Evolutionary conservation across 441 rosid species (phyloP).

Genomic region (Syzygium malaccense): DNA sequence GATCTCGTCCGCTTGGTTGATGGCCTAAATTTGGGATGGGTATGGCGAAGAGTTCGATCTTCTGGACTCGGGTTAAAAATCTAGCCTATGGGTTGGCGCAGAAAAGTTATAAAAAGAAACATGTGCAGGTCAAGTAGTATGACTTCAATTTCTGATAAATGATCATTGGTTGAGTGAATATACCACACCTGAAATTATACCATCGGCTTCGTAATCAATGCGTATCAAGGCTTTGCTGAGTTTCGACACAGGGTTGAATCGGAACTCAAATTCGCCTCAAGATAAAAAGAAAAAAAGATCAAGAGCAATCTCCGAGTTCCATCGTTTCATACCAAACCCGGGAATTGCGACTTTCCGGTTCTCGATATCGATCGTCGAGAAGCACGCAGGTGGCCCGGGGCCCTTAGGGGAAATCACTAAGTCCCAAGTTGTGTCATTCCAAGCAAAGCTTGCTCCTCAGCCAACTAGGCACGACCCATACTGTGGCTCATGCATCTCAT

Average conservation of each 20-base stretch:
- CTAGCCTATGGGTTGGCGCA: background rate
- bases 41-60: background rate
- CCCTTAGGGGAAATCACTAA: background rate
- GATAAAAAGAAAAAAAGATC: background rate
- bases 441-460: background rate
- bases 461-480: background rate
- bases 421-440: background rate
- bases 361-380: background rate
- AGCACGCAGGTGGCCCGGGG: background rate
- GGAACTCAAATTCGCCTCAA: background rate
- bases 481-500: background rate
- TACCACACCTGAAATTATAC: background rate
- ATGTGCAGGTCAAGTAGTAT: background rate
- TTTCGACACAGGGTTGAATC: rapidly evolving
- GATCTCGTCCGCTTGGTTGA: background rate
- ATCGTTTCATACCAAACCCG: background rate
- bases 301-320: background rate
- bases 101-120: background rate
- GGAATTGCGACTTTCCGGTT: background rate
- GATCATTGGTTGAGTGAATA: background rate
- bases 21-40: background rate
- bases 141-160: background rate
- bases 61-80: background rate
- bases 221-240: background rate
- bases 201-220: background rate